Conservation (phyloP, 805 yeast genomes). For the Tetrapisispora namnaoensis region DNA sequence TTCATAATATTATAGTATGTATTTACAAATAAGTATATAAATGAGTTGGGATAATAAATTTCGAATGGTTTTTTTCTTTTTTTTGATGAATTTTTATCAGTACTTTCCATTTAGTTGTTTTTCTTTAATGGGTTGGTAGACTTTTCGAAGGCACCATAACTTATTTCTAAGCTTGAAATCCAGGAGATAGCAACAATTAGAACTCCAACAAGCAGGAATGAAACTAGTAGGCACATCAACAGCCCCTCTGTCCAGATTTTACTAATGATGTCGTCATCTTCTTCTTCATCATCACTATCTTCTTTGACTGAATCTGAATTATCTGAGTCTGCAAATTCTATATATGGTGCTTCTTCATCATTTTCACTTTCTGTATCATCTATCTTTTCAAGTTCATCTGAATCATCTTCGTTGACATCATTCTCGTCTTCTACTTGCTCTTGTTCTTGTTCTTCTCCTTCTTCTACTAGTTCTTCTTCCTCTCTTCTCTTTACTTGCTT, state of each 20-base stretch:
- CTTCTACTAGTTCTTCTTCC: conserved; percentile 11
- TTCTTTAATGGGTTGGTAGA: conserved; percentile 28
- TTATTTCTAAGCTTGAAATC: conserved; percentile 61
- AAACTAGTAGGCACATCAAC: conserved; percentile 62
- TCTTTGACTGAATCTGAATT: background rate
- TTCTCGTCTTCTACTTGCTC: too few species aligned
- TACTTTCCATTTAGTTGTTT: conserved; percentile 9
- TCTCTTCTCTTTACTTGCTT: conserved; percentile 3
- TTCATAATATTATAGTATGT: background rate
- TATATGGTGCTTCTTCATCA: background rate
- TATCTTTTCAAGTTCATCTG: background rate
- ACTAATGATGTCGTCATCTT: conserved; percentile 20
- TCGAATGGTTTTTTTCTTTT: background rate
- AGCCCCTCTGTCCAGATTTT: conserved; percentile 45
- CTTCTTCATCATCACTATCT: conserved; percentile 4
- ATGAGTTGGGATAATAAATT: conserved; percentile 1
- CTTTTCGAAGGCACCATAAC: conserved; percentile 76
- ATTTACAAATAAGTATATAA: background rate
- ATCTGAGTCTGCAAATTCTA: background rate
- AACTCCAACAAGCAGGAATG: conserved; percentile 47
- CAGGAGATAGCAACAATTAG: conserved; percentile 58
- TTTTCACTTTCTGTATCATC: background rate
- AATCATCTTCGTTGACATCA: too few species aligned
- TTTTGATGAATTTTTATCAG: background rate
- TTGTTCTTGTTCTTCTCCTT: background rate